Evolutionary conservation across 768 basidiomycete species (phyloP).

Genomic region (Antrodiella citrinella): DNA sequence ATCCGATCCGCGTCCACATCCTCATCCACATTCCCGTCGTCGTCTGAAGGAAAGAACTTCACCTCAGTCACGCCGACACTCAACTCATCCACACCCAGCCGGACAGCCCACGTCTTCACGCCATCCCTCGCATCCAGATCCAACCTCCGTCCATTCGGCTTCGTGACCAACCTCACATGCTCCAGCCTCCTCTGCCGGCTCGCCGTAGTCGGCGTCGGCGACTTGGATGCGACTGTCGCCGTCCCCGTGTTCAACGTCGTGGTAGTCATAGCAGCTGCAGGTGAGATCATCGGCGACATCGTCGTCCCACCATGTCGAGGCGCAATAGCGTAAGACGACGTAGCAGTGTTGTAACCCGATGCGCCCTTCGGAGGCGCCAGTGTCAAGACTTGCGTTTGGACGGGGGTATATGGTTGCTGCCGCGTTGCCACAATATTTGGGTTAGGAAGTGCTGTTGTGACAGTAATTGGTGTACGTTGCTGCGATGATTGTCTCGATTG

Average conservation of each 20-base stretch:
- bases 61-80: constrained; percentile 47
- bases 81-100: constrained; percentile 15
- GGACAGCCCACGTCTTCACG: constrained; percentile 66
- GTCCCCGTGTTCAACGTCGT: background rate
- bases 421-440: background rate
- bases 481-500: background rate
- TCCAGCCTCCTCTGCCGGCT: constrained; percentile 28
- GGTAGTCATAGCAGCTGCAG: constrained; percentile 18
- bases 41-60: constrained; percentile 30
- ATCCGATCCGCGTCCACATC: constrained; percentile 41
- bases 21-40: constrained; percentile 53
- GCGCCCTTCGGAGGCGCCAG: constrained; percentile 33
- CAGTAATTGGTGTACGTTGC: constrained; percentile 9
- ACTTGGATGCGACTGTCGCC: constrained; percentile 5
- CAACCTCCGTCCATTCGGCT: constrained; percentile 52
- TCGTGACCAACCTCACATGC: constrained; percentile 42
- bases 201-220: constrained; percentile 10
- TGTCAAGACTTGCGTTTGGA: constrained; percentile 31
- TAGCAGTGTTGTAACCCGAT: constrained; percentile 25
- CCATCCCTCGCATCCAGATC: constrained; percentile 60
- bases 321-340: constrained; percentile 10
- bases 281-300: constrained; percentile 13
- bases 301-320: constrained; percentile 12
- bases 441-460: background rate
- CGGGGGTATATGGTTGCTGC: constrained; percentile 30